These are phyloP conservation scores for Coniosporium apollinis DNA, from an alignment of 495 filamentous ascomycete species.

Conservation along the genomic window DNA sequence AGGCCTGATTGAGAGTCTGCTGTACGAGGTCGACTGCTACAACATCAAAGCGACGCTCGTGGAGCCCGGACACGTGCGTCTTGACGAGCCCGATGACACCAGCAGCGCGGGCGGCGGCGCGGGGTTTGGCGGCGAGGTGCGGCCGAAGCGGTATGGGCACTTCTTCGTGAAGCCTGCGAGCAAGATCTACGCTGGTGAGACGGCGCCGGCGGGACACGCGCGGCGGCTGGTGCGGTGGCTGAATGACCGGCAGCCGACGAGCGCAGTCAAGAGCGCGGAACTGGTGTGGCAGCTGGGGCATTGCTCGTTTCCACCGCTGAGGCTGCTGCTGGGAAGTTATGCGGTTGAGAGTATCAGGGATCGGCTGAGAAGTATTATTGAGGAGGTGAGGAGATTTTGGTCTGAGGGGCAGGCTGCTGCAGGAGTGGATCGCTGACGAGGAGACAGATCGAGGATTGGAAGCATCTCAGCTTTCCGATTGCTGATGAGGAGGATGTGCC, in stretches of 20 bases:
- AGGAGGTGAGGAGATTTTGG: conserved; percentile 43
- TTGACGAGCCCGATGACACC: conserved; percentile 39
- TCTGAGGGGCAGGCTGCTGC: neutral
- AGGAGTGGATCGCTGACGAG: neutral
- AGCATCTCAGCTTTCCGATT: conserved; percentile 23
- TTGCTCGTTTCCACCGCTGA: conserved; percentile 74
- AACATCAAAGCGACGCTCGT: conserved; percentile 86
- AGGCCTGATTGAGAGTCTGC: conserved; percentile 84
- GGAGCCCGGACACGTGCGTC: conserved; percentile 71
- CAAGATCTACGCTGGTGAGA: conserved; percentile 59
- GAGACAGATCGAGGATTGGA: conserved; percentile 27
- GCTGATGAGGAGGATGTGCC: conserved; percentile 8
- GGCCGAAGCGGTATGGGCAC: conserved; percentile 48
- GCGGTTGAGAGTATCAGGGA: conserved; percentile 92
- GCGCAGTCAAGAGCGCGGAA: conserved; percentile 86
- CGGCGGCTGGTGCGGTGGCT: conserved; percentile 93
- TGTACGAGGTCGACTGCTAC: conserved; percentile 85
- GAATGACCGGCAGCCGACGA: conserved; percentile 77
- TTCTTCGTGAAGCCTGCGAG: conserved; percentile 78
- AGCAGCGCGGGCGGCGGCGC: conserved; percentile 1
- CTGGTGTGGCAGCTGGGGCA: conserved; percentile 92
- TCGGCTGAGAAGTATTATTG: conserved; percentile 70
- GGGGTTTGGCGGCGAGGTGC: neutral
- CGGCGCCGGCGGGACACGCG: conserved; percentile 72
- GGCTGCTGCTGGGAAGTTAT: conserved; percentile 75